Evolutionary conservation across 2,329 filamentous ascomycete genomes (phyloP), one percentile per base, ranked within the genome.

Genomic region (Talaromyces rugulosus): DNA sequence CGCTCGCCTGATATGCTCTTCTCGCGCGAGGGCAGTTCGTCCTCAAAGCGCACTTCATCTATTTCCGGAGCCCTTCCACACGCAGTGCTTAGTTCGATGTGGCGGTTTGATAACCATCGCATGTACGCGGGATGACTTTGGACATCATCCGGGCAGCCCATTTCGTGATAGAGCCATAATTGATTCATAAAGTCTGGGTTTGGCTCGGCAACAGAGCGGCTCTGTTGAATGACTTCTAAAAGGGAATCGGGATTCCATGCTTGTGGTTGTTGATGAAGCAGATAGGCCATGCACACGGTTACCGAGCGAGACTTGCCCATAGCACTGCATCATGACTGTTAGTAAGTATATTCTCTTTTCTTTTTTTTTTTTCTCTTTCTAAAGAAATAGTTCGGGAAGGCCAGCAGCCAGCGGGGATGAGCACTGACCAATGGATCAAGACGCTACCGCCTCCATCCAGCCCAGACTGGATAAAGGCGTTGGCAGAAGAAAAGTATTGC

Each of bases 261-360:
- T 68, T 84, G 85, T 76, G 85, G 87, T 66, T 77, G 69, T 58
- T 65, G 69, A 66, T 83, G 81, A 75, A 98, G 89, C 57, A 98
- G 81, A 76, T 93, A 98, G 64, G 95, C 94, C 62, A 96, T 84
- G 60, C 91, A 84, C 66, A 91, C 86, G 34, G 92, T 89, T 67
- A 94, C 90, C 55, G 94, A 98, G 63, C 95, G 90, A 36, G 93
- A 97, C 78, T 96, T 96, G 59, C 95, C 95, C 87, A 96, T 96
- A 27, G 92, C 94, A 82, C 95, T 96, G 16, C 54, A 27, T 42
- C 14, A 28, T 50, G 28, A 7, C 7, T 18, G 56, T 51, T 36
- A 56, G 50, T 58, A 33, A 53, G 36, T 40, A 40, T 16, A 1
- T 27, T 23, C 42, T 47, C 42, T 5, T 47, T 42, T 42, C n/a